Evolutionary conservation across 2,329 filamentous ascomycete species (phyloP).

Genomic region (Verticillium nubilum): DNA sequence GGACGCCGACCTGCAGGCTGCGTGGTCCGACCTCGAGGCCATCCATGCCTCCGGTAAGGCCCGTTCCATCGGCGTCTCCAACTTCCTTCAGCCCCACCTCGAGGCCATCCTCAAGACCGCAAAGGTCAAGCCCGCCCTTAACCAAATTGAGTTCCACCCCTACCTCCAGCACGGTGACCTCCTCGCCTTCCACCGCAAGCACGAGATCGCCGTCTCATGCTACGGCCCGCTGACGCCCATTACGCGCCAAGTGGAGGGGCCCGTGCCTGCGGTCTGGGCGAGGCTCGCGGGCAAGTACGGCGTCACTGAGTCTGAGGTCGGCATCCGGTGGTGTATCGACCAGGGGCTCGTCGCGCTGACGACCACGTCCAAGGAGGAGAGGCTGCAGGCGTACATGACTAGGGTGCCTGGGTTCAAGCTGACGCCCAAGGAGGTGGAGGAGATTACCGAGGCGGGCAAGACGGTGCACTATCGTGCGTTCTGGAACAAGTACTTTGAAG

Average conservation of each 20-base stretch:
- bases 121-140: slow-evolving; percentile 59
- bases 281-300: slow-evolving; percentile 52
- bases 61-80: slow-evolving; percentile 71
- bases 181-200: slow-evolving; percentile 49
- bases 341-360: slow-evolving; percentile 54
- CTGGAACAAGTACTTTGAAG: slow-evolving; percentile 47
- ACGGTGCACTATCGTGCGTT: slow-evolving; percentile 58
- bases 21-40: slow-evolving; percentile 57
- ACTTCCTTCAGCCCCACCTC: slow-evolving; percentile 57
- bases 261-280: slow-evolving; percentile 45
- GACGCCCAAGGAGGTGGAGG: slow-evolving; percentile 50
- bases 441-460: slow-evolving; percentile 49
- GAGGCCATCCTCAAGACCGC: slow-evolving; percentile 53
- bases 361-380: slow-evolving; percentile 52
- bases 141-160: slow-evolving; percentile 79
- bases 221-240: slow-evolving; percentile 52
- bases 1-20: slow-evolving; percentile 46
- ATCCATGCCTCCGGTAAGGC: slow-evolving; percentile 63
- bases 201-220: slow-evolving; percentile 50
- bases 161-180: slow-evolving; percentile 63
- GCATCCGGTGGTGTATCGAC: slow-evolving; percentile 55
- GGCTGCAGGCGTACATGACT: slow-evolving; percentile 50
- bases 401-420: slow-evolving; percentile 51
- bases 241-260: slow-evolving; percentile 41
- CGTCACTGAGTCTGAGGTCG: slow-evolving; percentile 49